Evolutionary conservation across 345 rosid genomes (phyloP).

Genomic region (Barbarea vulgaris): DNA sequence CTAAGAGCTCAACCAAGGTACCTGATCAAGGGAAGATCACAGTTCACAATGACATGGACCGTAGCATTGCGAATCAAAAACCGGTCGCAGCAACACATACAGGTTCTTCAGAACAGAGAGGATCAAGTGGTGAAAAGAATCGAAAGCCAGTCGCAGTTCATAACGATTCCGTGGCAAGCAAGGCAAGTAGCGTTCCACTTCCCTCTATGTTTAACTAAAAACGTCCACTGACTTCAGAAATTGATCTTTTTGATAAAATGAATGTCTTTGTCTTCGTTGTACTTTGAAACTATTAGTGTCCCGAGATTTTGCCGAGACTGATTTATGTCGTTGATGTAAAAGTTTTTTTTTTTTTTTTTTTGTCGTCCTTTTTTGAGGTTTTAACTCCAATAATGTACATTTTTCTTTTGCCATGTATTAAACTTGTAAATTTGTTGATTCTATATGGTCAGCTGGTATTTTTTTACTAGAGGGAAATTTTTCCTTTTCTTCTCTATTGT

Average conservation of each 20-base stretch:
- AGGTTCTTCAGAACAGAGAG: conserved; percentile 24
- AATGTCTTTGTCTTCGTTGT: neutral
- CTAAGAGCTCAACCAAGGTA: conserved; percentile 22
- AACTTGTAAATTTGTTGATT: conserved; percentile 4
- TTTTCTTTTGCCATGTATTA: neutral
- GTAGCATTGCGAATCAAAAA: conserved; percentile 11
- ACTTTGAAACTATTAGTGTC: neutral
- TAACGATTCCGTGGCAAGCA: conserved; percentile 9
- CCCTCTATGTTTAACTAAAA: conserved; percentile 24
- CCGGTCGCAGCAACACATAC: conserved; percentile 13
- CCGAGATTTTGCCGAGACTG: neutral
- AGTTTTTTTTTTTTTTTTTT: neutral
- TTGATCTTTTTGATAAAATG: neutral
- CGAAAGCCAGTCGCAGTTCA: conserved; percentile 21
- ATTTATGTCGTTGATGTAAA: conserved; percentile 11
- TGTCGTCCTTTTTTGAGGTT: neutral
- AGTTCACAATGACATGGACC: neutral
- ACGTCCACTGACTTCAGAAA: neutral
- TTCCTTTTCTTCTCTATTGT: too few relatives aligned
- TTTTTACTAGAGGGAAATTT: neutral
- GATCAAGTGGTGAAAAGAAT: conserved; percentile 9
- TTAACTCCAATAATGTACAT: conserved; percentile 8
- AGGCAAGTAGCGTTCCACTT: neutral
- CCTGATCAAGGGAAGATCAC: conserved; percentile 8
- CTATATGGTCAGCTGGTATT: neutral